Conservation (phyloP, 768 basidiomycete species). For the Lactifluus piperatus region DNA sequence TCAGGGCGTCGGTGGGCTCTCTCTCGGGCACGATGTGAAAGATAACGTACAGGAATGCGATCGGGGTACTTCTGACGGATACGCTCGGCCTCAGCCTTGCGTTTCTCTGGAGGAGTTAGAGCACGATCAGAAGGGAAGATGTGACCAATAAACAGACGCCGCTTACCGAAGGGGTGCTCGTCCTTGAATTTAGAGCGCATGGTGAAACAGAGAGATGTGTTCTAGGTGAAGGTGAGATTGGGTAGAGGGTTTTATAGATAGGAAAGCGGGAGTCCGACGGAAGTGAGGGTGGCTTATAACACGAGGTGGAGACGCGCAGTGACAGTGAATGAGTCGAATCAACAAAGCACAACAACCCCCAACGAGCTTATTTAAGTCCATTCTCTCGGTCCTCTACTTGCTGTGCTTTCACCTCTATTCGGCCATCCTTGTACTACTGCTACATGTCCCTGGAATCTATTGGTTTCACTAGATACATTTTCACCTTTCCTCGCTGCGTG, state of each 20-base stretch:
- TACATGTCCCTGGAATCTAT: slow-evolving; percentile 45
- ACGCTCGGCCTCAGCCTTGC: slow-evolving; percentile 98
- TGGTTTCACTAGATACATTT: slow-evolving; percentile 67
- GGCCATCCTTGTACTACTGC: no score
- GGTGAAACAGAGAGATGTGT: neutral
- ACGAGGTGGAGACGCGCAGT: neutral
- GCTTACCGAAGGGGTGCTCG: slow-evolving; percentile 94
- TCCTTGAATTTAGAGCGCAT: slow-evolving; percentile 98
- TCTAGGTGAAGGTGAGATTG: slow-evolving; percentile 14
- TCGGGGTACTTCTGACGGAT: slow-evolving; percentile 99
- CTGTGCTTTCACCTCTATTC: no score
- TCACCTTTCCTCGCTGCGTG: slow-evolving; percentile 84
- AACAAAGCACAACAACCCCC: slow-evolving; percentile 18
- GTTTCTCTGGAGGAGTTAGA: slow-evolving; percentile 63
- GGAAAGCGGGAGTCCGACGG: neutral
- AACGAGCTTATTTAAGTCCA: neutral
- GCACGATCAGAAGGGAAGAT: slow-evolving; percentile 30
- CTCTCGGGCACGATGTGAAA: neutral
- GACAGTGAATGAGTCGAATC: slow-evolving; percentile 11
- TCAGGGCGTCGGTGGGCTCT: neutral
- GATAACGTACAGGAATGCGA: slow-evolving; percentile 81
- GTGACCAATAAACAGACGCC: slow-evolving; percentile 21
- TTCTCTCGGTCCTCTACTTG: neutral
- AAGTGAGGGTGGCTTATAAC: slow-evolving; percentile 14
- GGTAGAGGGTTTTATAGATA: neutral